Evolutionary conservation across 345 rosid genomes (phyloP).

Genomic region (thale cress (Arabidopsis thaliana)): DNA sequence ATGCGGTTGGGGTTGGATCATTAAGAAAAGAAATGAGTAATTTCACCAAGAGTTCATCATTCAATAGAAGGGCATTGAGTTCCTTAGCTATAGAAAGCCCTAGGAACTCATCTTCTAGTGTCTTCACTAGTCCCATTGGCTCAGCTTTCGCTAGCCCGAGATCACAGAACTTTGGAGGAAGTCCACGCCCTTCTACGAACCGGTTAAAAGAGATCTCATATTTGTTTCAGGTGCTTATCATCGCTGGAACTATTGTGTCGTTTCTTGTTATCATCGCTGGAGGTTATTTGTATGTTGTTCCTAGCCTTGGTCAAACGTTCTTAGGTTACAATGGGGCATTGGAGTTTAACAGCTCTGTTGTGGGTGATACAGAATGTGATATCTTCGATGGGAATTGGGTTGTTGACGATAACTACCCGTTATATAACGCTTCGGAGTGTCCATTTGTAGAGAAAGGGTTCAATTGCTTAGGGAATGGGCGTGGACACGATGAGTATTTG

Average conservation of each 20-base stretch:
- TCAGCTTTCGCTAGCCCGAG: conserved; percentile 49
- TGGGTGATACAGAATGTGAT: conserved; percentile 48
- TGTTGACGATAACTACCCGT: conserved; percentile 59
- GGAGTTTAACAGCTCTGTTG: conserved; percentile 45
- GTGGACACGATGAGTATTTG: conserved; percentile 61
- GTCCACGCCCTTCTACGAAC: conserved; percentile 40
- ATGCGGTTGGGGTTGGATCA: conserved; percentile 44
- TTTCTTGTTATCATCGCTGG: conserved; percentile 57
- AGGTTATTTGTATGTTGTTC: conserved; percentile 69
- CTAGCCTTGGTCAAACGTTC: conserved; percentile 60
- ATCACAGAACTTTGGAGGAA: conserved; percentile 45
- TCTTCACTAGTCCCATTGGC: conserved; percentile 52
- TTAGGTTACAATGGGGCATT: conserved; percentile 51
- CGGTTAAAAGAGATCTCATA: conserved; percentile 51
- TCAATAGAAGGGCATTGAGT: conserved; percentile 54
- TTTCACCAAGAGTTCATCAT: conserved; percentile 56
- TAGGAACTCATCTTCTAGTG: conserved; percentile 41
- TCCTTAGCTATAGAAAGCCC: conserved; percentile 46
- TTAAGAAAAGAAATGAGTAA: conserved; percentile 51
- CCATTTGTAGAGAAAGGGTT: conserved; percentile 80
- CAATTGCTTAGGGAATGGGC: conserved; percentile 77
- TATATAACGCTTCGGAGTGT: conserved; percentile 75
- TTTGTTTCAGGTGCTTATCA: conserved; percentile 56
- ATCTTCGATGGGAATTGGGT: conserved; percentile 71
- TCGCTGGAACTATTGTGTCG: conserved; percentile 60